Evolutionary conservation across 306 rosid genomes (phyloP).

Genomic region (Dalbergia oliveri): DNA sequence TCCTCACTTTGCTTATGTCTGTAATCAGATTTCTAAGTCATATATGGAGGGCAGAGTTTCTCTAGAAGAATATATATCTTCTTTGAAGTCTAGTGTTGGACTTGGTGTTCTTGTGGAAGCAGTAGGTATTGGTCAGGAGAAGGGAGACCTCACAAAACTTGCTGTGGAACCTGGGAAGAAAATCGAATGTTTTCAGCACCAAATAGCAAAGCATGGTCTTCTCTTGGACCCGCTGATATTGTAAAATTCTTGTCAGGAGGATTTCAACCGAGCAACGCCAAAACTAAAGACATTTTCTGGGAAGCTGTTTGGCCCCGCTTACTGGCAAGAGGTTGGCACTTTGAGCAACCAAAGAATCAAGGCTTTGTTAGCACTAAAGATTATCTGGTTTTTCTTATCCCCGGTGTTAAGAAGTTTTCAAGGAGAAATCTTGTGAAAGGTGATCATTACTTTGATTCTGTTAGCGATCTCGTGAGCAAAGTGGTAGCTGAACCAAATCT

Average conservation of each 20-base stretch:
- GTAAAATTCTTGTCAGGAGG: slow-evolving; percentile 71
- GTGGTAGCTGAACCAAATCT: slow-evolving; percentile 80
- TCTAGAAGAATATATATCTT: slow-evolving; percentile 70
- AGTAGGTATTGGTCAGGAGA: slow-evolving; percentile 73
- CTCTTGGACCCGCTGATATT: slow-evolving; percentile 69
- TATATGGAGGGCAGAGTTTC: slow-evolving; percentile 68
- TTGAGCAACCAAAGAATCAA: slow-evolving; percentile 73
- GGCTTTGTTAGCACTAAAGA: slow-evolving; percentile 58
- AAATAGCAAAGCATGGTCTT: slow-evolving; percentile 65
- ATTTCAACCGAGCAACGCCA: slow-evolving; percentile 70
- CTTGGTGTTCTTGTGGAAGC: slow-evolving; percentile 72
- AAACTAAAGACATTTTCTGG: slow-evolving; percentile 80
- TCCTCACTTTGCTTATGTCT: slow-evolving; percentile 43
- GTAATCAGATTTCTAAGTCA: slow-evolving; percentile 66
- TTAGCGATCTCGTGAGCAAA: slow-evolving; percentile 79
- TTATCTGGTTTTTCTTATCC: slow-evolving; percentile 72
- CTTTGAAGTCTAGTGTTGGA: slow-evolving; percentile 72
- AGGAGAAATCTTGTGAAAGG: slow-evolving; percentile 78
- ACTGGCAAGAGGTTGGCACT: slow-evolving; percentile 85
- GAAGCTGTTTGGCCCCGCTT: slow-evolving; percentile 95
- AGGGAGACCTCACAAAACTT: slow-evolving; percentile 74
- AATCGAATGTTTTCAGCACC: slow-evolving; percentile 48
- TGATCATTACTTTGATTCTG: slow-evolving; percentile 77
- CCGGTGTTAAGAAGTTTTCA: slow-evolving; percentile 78
- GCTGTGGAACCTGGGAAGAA: slow-evolving; percentile 62